Evolutionary conservation across 2,329 filamentous ascomycete species (phyloP).

Genomic region (Shiraia bambusicola): DNA sequence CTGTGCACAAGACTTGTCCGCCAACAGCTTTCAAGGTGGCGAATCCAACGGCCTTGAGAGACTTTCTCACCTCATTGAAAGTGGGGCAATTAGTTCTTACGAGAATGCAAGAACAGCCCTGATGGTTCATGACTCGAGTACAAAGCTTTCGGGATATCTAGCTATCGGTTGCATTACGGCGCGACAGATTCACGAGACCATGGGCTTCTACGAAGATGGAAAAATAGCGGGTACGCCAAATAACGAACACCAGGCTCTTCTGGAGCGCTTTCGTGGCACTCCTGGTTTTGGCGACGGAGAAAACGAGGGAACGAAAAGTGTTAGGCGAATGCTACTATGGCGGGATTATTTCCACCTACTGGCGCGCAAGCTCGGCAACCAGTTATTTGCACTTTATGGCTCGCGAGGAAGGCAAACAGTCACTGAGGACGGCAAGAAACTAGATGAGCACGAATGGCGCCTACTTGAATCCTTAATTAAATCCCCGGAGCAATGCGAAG

Average conservation of each 20-base stretch:
- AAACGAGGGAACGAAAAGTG: constrained; percentile 67
- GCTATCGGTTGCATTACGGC: constrained; percentile 72
- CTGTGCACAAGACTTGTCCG: too few relatives aligned
- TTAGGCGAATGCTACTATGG: constrained; percentile 74
- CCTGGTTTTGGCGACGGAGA: constrained; percentile 68
- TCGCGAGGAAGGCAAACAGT: constrained; percentile 63
- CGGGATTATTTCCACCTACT: constrained; percentile 80
- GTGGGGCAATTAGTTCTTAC: constrained; percentile 67
- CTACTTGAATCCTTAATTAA: constrained; percentile 32
- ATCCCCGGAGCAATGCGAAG: constrained; percentile 37
- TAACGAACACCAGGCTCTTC: too few relatives aligned
- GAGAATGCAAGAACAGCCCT: constrained; percentile 72
- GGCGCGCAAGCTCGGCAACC: constrained; percentile 66
- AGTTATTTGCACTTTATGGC: constrained; percentile 64
- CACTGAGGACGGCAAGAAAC: constrained; percentile 18
- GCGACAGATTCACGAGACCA: constrained; percentile 69
- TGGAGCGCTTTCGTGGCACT: constrained; percentile 12
- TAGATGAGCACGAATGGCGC: constrained; percentile 44
- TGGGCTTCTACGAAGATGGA: constrained; percentile 70
- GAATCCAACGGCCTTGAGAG: too few relatives aligned
- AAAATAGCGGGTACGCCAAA: constrained; percentile 35
- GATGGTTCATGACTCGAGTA: constrained; percentile 69
- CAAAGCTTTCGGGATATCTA: constrained; percentile 73
- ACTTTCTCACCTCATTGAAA: too few relatives aligned
- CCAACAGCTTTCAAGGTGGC: too few relatives aligned